phyloP scores from a whole-genome alignment of 169 alveolate genomes.

The Haemoproteus tartakovskyi region DNA sequence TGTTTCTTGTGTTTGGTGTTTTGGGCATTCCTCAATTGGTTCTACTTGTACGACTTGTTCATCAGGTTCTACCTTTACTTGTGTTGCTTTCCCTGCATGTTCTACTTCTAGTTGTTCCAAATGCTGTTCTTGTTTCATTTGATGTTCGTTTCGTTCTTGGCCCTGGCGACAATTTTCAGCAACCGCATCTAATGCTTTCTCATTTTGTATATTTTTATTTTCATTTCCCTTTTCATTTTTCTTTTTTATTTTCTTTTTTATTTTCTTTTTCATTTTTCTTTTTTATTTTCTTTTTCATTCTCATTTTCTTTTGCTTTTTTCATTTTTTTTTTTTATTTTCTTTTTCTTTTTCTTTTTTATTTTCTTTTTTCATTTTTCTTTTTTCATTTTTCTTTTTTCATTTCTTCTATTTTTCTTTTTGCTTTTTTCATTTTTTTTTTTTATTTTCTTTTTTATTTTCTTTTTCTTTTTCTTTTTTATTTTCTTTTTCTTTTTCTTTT shows the following conservation, averaged over 20 bases:
- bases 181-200: too few relatives aligned
- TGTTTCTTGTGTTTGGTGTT: too few relatives aligned
- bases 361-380: too few relatives aligned
- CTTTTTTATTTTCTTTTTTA: neutral
- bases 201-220: too few relatives aligned
- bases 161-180: too few relatives aligned
- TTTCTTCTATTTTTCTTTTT: neutral
- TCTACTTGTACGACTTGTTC: too few relatives aligned
- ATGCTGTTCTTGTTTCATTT: too few relatives aligned
- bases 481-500: neutral
- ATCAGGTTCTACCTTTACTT: too few relatives aligned
- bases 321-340: slow-evolving; percentile 2
- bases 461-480: neutral
- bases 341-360: neutral
- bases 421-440: neutral
- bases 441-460: neutral
- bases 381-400: neutral
- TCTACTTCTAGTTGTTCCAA: too few relatives aligned
- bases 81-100: too few relatives aligned
- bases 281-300: neutral
- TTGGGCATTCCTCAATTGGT: too few relatives aligned
- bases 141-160: too few relatives aligned
- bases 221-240: neutral
- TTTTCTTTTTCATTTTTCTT: neutral
- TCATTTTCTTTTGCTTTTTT: neutral